These are phyloP conservation scores for Volvox reticuliferus DNA, from an alignment of 139 green algal genomes.

Conservation along the genomic window DNA sequence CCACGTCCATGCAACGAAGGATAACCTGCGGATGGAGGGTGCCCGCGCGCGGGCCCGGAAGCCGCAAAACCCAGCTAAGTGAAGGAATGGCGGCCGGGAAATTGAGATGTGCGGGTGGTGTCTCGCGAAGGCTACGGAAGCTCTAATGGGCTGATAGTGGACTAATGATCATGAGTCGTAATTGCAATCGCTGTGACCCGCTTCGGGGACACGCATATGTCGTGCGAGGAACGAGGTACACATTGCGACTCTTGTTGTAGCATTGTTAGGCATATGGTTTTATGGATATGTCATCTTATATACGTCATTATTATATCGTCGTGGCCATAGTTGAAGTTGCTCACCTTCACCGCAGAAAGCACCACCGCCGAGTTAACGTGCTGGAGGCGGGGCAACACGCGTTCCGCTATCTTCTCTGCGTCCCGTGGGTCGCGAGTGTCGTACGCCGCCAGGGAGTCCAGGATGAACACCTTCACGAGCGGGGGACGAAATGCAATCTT, in stretches of 20 bases:
- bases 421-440: constrained; percentile 53
- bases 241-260: too few relatives aligned
- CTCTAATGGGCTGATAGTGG: too few relatives aligned
- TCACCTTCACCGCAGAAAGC: constrained; percentile 95
- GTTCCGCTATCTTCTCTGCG: constrained; percentile 86
- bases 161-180: too few relatives aligned
- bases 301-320: too few relatives aligned
- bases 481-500: background rate
- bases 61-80: too few relatives aligned
- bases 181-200: too few relatives aligned
- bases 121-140: background rate
- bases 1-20: constrained; percentile 84
- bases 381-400: constrained; percentile 97
- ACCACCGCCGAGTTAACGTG: constrained; percentile 99
- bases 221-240: too few relatives aligned
- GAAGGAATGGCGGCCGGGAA: background rate
- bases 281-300: too few relatives aligned
- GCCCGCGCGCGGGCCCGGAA: too few relatives aligned
- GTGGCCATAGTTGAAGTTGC: background rate
- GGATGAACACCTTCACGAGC: constrained; percentile 95
- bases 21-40: constrained; percentile 71
- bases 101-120: background rate
- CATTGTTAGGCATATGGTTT: too few relatives aligned
- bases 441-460: constrained; percentile 92
- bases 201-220: too few relatives aligned